Percentiles rank a stretch among this genome's conserved stretches.
These are phyloP conservation scores for Ophiocordyceps australis DNA, from an alignment of 2,329 filamentous ascomycete genomes.

Conservation along the genomic window DNA sequence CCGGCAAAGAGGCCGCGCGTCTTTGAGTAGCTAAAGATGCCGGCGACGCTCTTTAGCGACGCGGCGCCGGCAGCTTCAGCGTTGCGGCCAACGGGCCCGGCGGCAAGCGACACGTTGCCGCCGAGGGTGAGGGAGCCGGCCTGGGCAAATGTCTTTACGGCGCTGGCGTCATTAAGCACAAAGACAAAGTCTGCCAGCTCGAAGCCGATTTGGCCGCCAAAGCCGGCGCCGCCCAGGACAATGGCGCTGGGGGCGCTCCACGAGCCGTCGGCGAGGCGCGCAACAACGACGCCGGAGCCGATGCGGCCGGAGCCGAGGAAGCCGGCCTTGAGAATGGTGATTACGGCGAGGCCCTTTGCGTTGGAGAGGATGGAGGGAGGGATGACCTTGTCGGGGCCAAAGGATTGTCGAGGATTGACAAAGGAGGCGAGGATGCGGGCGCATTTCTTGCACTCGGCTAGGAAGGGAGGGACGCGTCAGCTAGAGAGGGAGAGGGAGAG, in stretches of 20 bases:
- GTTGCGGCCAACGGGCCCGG: constrained; percentile 83
- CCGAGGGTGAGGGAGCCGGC: constrained; percentile 81
- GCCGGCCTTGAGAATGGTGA: constrained; percentile 75
- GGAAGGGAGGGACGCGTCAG: constrained; percentile 5
- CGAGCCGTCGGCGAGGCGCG: constrained; percentile 54
- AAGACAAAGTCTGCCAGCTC: constrained; percentile 93
- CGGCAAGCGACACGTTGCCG: constrained; percentile 90
- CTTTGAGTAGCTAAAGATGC: constrained; percentile 93
- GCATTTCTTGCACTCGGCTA: constrained; percentile 95
- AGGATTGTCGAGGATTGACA: constrained; percentile 80
- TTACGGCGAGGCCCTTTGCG: constrained; percentile 78
- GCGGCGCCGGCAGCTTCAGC: constrained; percentile 91
- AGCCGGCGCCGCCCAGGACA: constrained; percentile 62
- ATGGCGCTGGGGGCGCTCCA: constrained; percentile 77
- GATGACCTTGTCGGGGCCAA: constrained; percentile 94
- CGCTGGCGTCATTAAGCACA: constrained; percentile 80
- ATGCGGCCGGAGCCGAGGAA: constrained; percentile 72
- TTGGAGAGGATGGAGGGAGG: constrained; percentile 76
- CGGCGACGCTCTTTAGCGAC: constrained; percentile 73
- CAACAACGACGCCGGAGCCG: constrained; percentile 67
- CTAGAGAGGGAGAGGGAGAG: background rate
- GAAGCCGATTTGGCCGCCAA: constrained; percentile 75
- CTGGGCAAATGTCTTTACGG: constrained; percentile 88
- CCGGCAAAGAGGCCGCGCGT: constrained; percentile 95
- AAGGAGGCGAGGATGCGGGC: constrained; percentile 92